These are phyloP conservation scores for Ascochyta clinopodiicola DNA, from an alignment of 2,329 filamentous ascomycete genomes.

Conservation along the genomic window DNA sequence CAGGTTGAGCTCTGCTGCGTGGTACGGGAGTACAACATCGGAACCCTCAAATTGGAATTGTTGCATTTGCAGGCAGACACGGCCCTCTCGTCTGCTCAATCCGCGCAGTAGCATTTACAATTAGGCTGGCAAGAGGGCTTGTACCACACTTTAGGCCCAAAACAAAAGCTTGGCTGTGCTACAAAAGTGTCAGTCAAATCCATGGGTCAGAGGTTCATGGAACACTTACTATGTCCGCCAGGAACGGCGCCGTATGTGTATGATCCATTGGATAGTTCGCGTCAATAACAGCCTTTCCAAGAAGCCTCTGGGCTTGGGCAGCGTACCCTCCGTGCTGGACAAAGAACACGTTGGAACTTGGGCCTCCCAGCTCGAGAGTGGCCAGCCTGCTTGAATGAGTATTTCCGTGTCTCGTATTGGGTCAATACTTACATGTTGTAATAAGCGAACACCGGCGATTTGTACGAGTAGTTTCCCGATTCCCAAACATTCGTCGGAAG, in stretches of 20 bases:
- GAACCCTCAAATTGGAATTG: slow-evolving; percentile 16
- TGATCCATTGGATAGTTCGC: slow-evolving; percentile 32
- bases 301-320: slow-evolving; percentile 46
- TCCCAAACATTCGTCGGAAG: slow-evolving; percentile 69
- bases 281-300: slow-evolving; percentile 25
- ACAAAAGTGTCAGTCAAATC: neutral
- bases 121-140: slow-evolving; percentile 23
- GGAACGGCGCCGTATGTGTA: slow-evolving; percentile 33
- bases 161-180: slow-evolving; percentile 30
- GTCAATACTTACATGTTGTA: slow-evolving; percentile 19
- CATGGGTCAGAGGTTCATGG: too few relatives aligned
- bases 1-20: too few relatives aligned
- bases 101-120: slow-evolving; percentile 29
- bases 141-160: slow-evolving; percentile 32
- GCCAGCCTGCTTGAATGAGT: slow-evolving; percentile 15
- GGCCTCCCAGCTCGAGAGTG: slow-evolving; percentile 47
- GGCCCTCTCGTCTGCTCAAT: slow-evolving; percentile 24
- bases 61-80: slow-evolving; percentile 28
- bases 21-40: too few relatives aligned
- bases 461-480: slow-evolving; percentile 56
- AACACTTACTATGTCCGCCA: slow-evolving; percentile 24
- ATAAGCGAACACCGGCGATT: slow-evolving; percentile 59
- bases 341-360: slow-evolving; percentile 43
- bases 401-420: too few relatives aligned
- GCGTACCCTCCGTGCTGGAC: slow-evolving; percentile 65